phyloP scores from a whole-genome alignment of 2,329 filamentous ascomycete species.

The Allantophomopsis cytisporea region DNA sequence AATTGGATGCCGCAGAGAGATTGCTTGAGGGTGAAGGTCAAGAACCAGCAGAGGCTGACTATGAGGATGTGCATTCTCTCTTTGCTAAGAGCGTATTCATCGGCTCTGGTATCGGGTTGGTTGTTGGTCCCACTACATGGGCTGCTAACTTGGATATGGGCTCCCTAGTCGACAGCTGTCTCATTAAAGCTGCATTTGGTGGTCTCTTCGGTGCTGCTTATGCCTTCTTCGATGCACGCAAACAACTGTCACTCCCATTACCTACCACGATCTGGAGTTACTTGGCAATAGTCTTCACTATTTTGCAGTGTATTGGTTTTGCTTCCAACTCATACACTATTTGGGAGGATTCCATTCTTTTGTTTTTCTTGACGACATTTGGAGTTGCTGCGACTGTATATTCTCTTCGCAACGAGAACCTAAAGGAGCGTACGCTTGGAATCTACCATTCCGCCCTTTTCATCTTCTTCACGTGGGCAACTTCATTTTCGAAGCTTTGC shows the following conservation, averaged over 20 bases:
- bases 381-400: conserved; percentile 61
- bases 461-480: conserved; percentile 61
- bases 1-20: conserved; percentile 45
- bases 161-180: conserved; percentile 7
- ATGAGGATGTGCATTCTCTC: conserved; percentile 11
- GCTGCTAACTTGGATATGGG: conserved; percentile 7
- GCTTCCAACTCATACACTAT: conserved; percentile 97
- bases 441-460: conserved; percentile 80
- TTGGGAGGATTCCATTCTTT: conserved; percentile 90
- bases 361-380: conserved; percentile 86
- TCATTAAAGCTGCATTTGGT: conserved; percentile 10
- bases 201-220: conserved; percentile 23
- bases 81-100: conserved; percentile 12
- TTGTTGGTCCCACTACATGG: conserved; percentile 9
- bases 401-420: conserved; percentile 58
- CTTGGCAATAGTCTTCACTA: conserved; percentile 65
- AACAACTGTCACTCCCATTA: conserved; percentile 33
- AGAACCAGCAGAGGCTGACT: conserved; percentile 3
- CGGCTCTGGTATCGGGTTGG: conserved; percentile 12
- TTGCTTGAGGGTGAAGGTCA: conserved; percentile 34
- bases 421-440: conserved; percentile 58
- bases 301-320: conserved; percentile 86
- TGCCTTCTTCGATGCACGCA: conserved; percentile 15
- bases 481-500: conserved; percentile 83
- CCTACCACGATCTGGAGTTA: conserved; percentile 82